A percentile compares a stretch with the other conserved stretches of the same genome.
Evolutionary conservation across 2,329 filamentous ascomycete species (phyloP).

Genomic region (Neurospora sp.): DNA sequence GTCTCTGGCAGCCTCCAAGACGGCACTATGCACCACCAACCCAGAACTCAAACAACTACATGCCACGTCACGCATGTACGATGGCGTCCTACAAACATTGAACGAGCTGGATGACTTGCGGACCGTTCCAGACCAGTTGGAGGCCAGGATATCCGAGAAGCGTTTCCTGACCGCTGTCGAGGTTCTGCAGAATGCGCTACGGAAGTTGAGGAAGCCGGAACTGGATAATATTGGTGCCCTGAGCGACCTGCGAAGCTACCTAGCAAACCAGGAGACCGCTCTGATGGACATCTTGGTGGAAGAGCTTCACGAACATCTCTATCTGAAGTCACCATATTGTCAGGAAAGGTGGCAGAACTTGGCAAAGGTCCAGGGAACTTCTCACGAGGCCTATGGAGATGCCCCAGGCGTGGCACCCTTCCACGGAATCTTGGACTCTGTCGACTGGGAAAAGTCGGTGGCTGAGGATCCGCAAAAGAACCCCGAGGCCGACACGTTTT

Average conservation of each 20-base stretch:
- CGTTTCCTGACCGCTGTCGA: slow-evolving; percentile 89
- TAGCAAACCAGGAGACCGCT: slow-evolving; percentile 85
- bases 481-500: slow-evolving; percentile 90
- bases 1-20: slow-evolving; percentile 71
- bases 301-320: slow-evolving; percentile 92
- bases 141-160: slow-evolving; percentile 93
- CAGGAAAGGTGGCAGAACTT: slow-evolving; percentile 90
- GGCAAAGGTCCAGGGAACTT: slow-evolving; percentile 50
- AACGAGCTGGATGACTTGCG: slow-evolving; percentile 81
- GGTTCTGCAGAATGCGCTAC: slow-evolving; percentile 76
- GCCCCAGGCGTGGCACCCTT: slow-evolving; percentile 42
- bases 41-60: slow-evolving; percentile 88
- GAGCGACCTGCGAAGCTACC: slow-evolving; percentile 74
- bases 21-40: slow-evolving; percentile 73
- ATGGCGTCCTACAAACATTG: slow-evolving; percentile 76
- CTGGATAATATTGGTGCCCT: slow-evolving; percentile 86
- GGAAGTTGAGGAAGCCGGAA: slow-evolving; percentile 75
- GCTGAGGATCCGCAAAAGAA: slow-evolving; percentile 87
- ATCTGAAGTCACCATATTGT: slow-evolving; percentile 95
- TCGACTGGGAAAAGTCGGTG: slow-evolving; percentile 52
- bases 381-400: slow-evolving; percentile 34
- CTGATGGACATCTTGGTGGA: slow-evolving; percentile 94
- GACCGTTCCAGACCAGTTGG: slow-evolving; percentile 80
- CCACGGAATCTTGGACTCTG: slow-evolving; percentile 47
- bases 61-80: slow-evolving; percentile 78